Conservation (phyloP, 345 rosid genomes). For the Punica granatum region DNA sequence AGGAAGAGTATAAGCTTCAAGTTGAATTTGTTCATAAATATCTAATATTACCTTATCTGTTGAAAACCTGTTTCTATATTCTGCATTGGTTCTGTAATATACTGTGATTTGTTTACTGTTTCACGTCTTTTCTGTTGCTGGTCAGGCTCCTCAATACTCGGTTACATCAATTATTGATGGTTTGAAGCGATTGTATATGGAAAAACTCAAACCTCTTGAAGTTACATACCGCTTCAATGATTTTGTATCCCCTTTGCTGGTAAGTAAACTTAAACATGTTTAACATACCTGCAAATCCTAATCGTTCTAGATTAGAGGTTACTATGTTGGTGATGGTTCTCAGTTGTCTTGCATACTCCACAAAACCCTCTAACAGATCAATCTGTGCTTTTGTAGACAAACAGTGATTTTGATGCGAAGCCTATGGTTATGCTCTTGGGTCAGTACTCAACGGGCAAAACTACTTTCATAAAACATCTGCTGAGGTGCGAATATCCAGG, state of each 20-base stretch:
- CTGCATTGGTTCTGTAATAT: not conserved
- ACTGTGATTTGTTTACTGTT: not conserved
- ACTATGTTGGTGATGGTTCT: not conserved
- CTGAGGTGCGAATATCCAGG: conserved; percentile 82
- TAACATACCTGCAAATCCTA: not conserved
- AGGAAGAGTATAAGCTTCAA: not conserved
- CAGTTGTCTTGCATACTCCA: not conserved
- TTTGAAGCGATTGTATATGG: conserved; percentile 68
- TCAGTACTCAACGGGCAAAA: conserved; percentile 95
- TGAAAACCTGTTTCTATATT: not conserved
- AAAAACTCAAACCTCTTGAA: conserved; percentile 90
- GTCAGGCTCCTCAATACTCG: conserved; percentile 39
- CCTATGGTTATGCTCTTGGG: conserved; percentile 98
- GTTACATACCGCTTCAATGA: conserved; percentile 76
- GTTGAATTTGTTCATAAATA: not conserved
- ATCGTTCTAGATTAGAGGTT: not conserved
- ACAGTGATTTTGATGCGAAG: conserved; percentile 90
- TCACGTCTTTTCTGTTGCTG: not conserved
- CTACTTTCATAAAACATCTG: conserved; percentile 88
- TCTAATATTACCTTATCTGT: not conserved
- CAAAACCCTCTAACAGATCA: not conserved
- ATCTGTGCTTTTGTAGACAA: conserved; percentile 38
- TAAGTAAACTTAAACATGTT: conserved; percentile 23
- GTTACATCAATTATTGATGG: conserved; percentile 92
- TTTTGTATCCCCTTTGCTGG: conserved; percentile 77